Base-by-base conservation (phyloP, 2,329 filamentous ascomycete species). In the Arachnomyces sp. region DNA sequence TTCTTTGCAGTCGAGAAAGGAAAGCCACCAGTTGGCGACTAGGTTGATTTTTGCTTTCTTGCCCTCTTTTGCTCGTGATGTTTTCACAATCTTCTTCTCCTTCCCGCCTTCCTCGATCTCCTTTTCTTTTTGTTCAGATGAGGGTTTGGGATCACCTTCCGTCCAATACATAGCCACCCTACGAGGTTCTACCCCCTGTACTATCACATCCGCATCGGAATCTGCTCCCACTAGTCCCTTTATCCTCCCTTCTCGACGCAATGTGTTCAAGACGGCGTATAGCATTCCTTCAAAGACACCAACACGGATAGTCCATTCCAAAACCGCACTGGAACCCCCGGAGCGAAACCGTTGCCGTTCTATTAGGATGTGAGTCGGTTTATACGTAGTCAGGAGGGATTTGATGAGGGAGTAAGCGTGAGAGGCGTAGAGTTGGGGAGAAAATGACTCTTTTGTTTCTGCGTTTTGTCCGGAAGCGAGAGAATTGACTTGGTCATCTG, bases 241-340 rank as follows among this genome's bases (percentile, higher is more conserved):
- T 17, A 8, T 49, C 44, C 56, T 42, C 1, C 63, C 64, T 36
- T 72, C 59, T 13, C 63, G 57, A 34, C 62, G 62, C 35, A 86
- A 54, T 0, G 80, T 75, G 37, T 73, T 68, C 29, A 90, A 60
- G 9, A 80, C 72, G 7, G 82, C 82, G 67, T 88, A 84, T 0
- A 93, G 63, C 79, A 92, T 92, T 3, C 79, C 78, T 59, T 93
- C 86, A 15, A 93, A 73, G 52, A 84, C 81, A 49, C 90, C 90
- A 7, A 93, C 86, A 1, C 85, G 72, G 31, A 92, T 58, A 3
- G 86, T 90, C 86, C 86, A 93, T 61, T 93, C 85, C 44, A 80
- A 76, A 1, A 93, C 78, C 0, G 78, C 74, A 0, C 75, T 65
- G 0, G 66, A 72, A 7, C 82, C 76, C n/a, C 71, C 73, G 2